phyloP scores from a whole-genome alignment of 176 grass and related monocot species.

The Dendrocalamus sinicus region DNA sequence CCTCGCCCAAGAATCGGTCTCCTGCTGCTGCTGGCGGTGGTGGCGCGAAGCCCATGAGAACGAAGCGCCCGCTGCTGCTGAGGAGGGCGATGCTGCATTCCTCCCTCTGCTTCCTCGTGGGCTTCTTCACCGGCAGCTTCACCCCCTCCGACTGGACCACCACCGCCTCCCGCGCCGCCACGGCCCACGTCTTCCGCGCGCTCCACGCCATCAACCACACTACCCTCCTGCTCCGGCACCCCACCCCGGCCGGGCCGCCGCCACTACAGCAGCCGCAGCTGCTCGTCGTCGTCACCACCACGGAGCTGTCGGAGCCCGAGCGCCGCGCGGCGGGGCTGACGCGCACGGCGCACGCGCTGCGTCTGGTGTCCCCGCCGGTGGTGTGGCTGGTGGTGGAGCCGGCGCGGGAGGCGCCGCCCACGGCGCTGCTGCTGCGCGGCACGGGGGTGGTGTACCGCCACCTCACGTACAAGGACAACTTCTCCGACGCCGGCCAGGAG shows the following conservation, averaged over 20 bases:
- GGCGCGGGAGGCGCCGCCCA: conserved; percentile 37
- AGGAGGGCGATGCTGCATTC: conserved; percentile 71
- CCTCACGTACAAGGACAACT: conserved; percentile 70
- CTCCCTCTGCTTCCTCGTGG: conserved; percentile 74
- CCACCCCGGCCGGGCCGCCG: neutral
- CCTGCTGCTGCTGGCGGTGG: no score
- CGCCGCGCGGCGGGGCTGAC: conserved; percentile 58
- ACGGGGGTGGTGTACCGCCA: conserved; percentile 74
- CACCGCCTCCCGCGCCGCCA: conserved; percentile 21
- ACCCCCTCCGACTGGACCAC: conserved; percentile 56
- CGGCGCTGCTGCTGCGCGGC: conserved; percentile 65
- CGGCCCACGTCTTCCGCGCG: conserved; percentile 25
- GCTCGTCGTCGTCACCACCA: conserved; percentile 69
- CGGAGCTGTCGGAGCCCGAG: conserved; percentile 41
- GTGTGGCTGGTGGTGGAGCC: conserved; percentile 92
- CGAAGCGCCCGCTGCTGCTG: conserved; percentile 21
- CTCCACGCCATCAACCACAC: conserved; percentile 30
- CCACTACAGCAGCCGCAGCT: conserved; percentile 29
- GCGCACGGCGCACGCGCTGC: conserved; percentile 65
- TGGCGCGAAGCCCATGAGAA: neutral
- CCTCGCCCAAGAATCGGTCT: neutral
- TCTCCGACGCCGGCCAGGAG: conserved; percentile 47
- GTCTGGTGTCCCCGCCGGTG: conserved; percentile 69
- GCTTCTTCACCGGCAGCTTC: conserved; percentile 59
- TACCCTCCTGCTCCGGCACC: neutral